Base-by-base conservation (phyloP, 2,329 filamentous ascomycete species). In the Colletotrichum sp. region DNA sequence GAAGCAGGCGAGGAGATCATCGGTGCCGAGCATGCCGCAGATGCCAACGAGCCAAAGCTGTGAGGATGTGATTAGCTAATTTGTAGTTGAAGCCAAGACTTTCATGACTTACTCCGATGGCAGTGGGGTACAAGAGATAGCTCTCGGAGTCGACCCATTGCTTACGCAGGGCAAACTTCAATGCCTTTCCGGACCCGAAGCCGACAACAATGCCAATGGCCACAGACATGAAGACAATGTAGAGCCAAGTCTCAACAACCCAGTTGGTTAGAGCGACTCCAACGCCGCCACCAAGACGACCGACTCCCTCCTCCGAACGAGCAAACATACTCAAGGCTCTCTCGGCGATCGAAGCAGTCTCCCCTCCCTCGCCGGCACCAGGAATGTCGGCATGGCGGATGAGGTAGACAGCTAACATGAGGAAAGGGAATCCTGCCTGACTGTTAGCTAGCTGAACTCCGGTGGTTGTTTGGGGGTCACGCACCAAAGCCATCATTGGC, bases 1-100 rank as follows among this genome's bases (percentile, higher is more conserved):
- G 73, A 92, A 92, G 80, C 90, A 93, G 4, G 91, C 90, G 4
- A 93, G 85, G 0, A 92, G 87, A 76, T 93, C 91, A 69, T 92
- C 90, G 0, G 89, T 90, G 13, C 91, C 91, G 21, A 92, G 85
- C 26, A 87, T 85, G 34, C 91, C 91, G 73, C 89, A 90, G 1
- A 90, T 89, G 3, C 91, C 90, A 18, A 92, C 85, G 28, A 91
- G 83, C 80, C 92, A 92, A 10, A 93, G 84, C 87, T 89, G 16
- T 16, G 16, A n/a, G 7, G 16, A 18, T 6, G 1, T 4, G 9
- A 3, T 7, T 36, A 67, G 39, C 8, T 5, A 4, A 15, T 18
- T 55, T 71, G 5, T 1, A 3, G 65, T 21, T 12, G 44, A 1
- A 5, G 7, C 18, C 0, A 28, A 12, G 26, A 8, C 0, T 79